Conservation (phyloP, 176 grass and related monocot species). For the Saccharum spontaneum region DNA sequence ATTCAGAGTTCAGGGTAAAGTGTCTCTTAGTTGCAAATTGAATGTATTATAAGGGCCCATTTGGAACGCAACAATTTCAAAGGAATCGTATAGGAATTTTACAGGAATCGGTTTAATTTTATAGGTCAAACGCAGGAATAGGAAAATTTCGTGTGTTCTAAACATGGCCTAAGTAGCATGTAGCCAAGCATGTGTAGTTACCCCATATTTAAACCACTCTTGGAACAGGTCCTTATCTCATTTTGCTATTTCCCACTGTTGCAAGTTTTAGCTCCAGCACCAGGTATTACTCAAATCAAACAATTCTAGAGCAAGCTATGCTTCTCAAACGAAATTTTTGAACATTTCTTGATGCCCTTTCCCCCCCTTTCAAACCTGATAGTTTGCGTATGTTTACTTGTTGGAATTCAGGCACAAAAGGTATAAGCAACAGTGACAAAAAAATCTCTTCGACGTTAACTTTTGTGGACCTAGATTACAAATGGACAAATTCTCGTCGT, state of each 20-base stretch:
- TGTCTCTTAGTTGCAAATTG: neutral
- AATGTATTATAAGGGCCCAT: neutral
- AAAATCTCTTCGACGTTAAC: neutral
- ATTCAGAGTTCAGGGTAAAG: neutral
- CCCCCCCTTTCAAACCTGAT: neutral
- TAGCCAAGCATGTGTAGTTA: neutral
- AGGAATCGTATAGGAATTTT: no score
- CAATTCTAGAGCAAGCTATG: slow-evolving; percentile 18
- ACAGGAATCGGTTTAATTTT: no score
- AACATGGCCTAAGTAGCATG: no score
- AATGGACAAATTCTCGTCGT: neutral
- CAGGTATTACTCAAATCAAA: neutral
- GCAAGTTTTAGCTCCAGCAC: neutral
- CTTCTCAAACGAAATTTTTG: slow-evolving; percentile 12
- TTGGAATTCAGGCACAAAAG: neutral
- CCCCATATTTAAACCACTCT: neutral
- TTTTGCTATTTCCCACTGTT: neutral
- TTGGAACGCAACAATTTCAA: no score
- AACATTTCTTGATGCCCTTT: neutral
- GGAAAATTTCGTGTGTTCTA: no score
- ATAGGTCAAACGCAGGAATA: no score
- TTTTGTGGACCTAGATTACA: neutral
- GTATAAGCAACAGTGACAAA: neutral
- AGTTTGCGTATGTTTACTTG: neutral
- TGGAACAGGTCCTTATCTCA: neutral